Base-by-base conservation (phyloP, 192 early-diverging fungal species). In the Phlyctochytrium arcticum region DNA sequence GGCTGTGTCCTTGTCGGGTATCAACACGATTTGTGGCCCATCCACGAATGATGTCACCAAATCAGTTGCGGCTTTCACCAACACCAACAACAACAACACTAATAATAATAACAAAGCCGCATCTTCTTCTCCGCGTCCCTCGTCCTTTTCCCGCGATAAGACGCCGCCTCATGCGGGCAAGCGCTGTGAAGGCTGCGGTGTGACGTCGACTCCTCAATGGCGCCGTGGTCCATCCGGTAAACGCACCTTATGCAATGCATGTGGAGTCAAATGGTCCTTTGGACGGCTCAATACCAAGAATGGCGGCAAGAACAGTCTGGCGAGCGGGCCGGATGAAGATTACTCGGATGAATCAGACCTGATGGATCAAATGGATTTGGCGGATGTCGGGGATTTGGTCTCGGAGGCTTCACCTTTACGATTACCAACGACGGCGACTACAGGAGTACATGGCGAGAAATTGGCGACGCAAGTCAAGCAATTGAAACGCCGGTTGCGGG, bases 241-340 rank as follows among this genome's bases (percentile, higher is more conserved):
- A 5, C 78, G 95, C 27, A 95, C 93, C 9, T 82, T 97, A 21
- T 97, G 95, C 78, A 97, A 97, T 75, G 95, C 93, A 0, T 94
- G 95, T 71, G 94, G 94, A 12, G 75, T 80, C 46, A 80, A 80
- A 42, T 80, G 75, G 75, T 56, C 39, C 23, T 71, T 60, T 33
- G 73, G 73, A 24, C 61, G 73, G n/a, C 50, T 74, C 15, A 44
- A 55, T 48, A 46, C 64, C n/a, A 24, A 57, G 24, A n/a, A n/a
- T n/a, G n/a, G n/a, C n/a, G 30, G 21, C n/a, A 65, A 63, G 21
- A 33, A 15, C 9, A n/a, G n/a, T n/a, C n/a, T n/a, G n/a, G n/a
- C n/a, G n/a, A n/a, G n/a, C n/a, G n/a, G n/a, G n/a, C n/a, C n/a
- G n/a, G 17, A 54, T 21, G 64, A 57, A 2, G 49, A 51, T 19